phyloP scores from a whole-genome alignment of 2,329 filamentous ascomycete genomes.

The Calycina herbarum region DNA sequence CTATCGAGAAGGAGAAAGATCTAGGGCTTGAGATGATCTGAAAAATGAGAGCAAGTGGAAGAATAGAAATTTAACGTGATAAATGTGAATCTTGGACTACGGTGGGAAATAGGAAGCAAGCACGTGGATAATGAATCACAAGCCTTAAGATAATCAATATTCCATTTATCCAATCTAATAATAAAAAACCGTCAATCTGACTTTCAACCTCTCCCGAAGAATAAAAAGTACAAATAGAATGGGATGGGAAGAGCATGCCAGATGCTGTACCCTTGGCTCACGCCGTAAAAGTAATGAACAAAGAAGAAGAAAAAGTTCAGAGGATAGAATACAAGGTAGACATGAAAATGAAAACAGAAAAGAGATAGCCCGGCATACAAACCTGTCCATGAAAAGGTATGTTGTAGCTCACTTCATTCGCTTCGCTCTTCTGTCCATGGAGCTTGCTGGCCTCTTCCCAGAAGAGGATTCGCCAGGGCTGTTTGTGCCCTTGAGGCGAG shows the following conservation, averaged over 20 bases:
- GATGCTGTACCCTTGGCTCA: not conserved
- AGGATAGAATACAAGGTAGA: not conserved
- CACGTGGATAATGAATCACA: not conserved
- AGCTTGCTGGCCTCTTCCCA: conserved; percentile 29
- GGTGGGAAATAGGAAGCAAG: not conserved
- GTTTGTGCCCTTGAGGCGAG: conserved; percentile 24
- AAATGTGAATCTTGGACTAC: not conserved
- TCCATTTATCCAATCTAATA: not conserved
- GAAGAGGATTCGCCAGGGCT: conserved; percentile 10
- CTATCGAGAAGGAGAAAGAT: conserved; percentile 30
- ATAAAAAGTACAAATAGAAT: not conserved
- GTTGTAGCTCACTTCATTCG: conserved; percentile 31
- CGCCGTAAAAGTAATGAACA: not conserved
- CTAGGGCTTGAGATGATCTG: conserved; percentile 28
- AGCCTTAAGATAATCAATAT: not conserved
- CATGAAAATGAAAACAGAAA: not conserved
- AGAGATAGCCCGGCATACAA: not conserved
- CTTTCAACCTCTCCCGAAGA: not conserved
- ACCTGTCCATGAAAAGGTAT: conserved; percentile 1
- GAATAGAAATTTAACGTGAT: not conserved
- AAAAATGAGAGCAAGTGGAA: not conserved
- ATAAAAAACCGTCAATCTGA: not conserved
- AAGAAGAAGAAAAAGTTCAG: not conserved
- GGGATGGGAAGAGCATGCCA: conserved; percentile 4
- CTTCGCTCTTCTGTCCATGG: conserved; percentile 29